Percentiles rank a stretch among this genome's conserved stretches.
Evolutionary conservation across 1,139 yeast genomes (phyloP).

Genomic region (Kluyveromyces sp.): DNA sequence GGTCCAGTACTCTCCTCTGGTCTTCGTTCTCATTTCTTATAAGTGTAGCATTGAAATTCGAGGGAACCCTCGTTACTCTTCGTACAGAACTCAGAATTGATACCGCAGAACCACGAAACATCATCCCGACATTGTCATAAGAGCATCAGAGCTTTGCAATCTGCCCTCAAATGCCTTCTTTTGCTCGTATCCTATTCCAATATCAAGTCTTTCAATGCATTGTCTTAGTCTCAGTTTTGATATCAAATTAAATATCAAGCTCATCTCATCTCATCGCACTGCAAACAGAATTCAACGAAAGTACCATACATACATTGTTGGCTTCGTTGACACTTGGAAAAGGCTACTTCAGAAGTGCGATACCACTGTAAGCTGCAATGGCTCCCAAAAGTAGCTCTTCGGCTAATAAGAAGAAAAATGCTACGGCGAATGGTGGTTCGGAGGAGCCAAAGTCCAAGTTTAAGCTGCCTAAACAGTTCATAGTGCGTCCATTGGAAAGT

Average conservation of each 20-base stretch:
- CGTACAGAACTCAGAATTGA: background rate
- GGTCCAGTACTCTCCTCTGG: conserved; percentile 3
- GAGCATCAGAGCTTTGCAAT: background rate
- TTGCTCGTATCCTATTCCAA: background rate
- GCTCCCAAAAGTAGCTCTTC: conserved; percentile 19
- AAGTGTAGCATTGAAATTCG: background rate
- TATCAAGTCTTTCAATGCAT: too few relatives aligned
- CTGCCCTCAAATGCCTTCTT: background rate
- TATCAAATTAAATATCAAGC: background rate
- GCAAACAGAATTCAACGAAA: background rate
- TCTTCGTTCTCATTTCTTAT: conserved; percentile 6
- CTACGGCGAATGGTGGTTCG: conserved; percentile 16
- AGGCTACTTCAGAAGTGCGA: too few relatives aligned
- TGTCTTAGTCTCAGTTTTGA: too few relatives aligned
- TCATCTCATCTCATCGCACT: conserved; percentile 8
- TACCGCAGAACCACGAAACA: background rate
- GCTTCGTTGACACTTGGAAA: too few relatives aligned
- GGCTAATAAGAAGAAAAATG: conserved; percentile 25
- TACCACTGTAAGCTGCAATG: background rate
- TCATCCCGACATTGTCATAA: background rate
- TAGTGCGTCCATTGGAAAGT: conserved; percentile 50
- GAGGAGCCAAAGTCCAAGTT: conserved; percentile 29
- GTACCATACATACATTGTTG: background rate
- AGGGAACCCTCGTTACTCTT: background rate
- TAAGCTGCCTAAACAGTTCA: conserved; percentile 38